Conservation (phyloP, 345 rosid species). For the Mallotus nudiflorus region DNA sequence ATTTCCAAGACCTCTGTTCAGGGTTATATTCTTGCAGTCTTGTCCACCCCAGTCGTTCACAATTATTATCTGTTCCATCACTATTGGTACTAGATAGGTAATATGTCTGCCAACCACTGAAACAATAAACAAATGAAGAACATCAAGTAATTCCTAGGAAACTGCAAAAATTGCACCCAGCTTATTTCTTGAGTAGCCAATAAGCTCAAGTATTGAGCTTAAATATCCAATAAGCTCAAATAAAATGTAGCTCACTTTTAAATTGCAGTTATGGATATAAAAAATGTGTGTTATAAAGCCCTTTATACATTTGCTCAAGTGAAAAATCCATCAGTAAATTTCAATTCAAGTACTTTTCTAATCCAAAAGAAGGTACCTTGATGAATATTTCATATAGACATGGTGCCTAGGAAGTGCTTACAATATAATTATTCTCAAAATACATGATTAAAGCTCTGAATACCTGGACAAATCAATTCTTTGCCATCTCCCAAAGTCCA, state of each 20-base stretch:
- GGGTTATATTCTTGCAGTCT: slow-evolving; percentile 70
- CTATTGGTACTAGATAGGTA: slow-evolving; percentile 59
- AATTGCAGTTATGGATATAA: neutral
- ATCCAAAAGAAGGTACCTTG: neutral
- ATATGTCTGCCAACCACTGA: slow-evolving; percentile 71
- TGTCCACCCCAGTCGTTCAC: slow-evolving; percentile 79
- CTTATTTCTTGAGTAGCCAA: neutral
- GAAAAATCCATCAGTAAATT: neutral
- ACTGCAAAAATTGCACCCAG: neutral
- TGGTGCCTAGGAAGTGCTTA: no score
- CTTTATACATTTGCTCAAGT: neutral
- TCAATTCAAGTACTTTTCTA: neutral
- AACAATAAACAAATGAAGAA: slow-evolving; percentile 17
- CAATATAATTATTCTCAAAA: neutral
- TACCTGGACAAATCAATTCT: slow-evolving; percentile 86
- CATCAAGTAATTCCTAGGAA: neutral
- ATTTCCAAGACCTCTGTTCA: slow-evolving; percentile 77
- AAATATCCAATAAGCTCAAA: no score
- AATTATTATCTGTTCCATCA: slow-evolving; percentile 71
- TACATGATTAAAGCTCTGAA: slow-evolving; percentile 1
- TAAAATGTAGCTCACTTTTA: neutral
- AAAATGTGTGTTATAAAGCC: neutral
- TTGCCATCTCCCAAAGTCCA: slow-evolving; percentile 88
- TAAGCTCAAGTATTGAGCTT: neutral
- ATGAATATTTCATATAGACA: neutral